Percentiles rank a stretch among this genome's conserved stretches.
Evolutionary conservation across 2,329 filamentous ascomycete species (phyloP).

Genomic region (Penicillium occitanis): DNA sequence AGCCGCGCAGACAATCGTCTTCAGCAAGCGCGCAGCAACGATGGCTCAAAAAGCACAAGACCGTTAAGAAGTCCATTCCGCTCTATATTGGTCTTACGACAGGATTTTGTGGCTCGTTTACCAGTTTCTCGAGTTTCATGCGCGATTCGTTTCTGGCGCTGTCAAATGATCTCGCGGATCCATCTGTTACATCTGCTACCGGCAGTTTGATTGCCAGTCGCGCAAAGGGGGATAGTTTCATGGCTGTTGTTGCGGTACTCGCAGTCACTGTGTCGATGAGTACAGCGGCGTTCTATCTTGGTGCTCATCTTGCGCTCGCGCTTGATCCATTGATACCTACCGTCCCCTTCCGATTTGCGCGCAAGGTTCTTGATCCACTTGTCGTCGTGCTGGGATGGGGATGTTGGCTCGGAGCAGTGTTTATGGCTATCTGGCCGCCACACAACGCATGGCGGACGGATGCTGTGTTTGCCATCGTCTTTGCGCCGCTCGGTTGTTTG

Average conservation of each 20-base stretch:
- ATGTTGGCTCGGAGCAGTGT: slow-evolving; percentile 73
- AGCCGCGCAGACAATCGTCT: slow-evolving; percentile 5
- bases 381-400: slow-evolving; percentile 63
- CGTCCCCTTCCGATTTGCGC: slow-evolving; percentile 17
- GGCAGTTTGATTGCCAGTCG: slow-evolving; percentile 38
- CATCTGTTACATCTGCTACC: slow-evolving; percentile 43
- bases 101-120: slow-evolving; percentile 86
- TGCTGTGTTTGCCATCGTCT: slow-evolving; percentile 73
- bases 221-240: slow-evolving; percentile 75
- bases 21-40: slow-evolving; percentile 38
- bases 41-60: slow-evolving; percentile 54
- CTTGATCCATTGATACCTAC: slow-evolving; percentile 58
- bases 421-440: slow-evolving; percentile 72
- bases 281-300: slow-evolving; percentile 66
- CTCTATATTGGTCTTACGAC: slow-evolving; percentile 84
- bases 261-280: slow-evolving; percentile 70
- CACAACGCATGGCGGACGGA: slow-evolving; percentile 70
- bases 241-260: slow-evolving; percentile 75
- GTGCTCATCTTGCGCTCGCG: slow-evolving; percentile 70
- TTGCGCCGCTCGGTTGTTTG: slow-evolving; percentile 78
- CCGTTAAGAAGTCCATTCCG: slow-evolving; percentile 80
- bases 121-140: slow-evolving; percentile 84
- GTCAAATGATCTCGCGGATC: slow-evolving; percentile 67
- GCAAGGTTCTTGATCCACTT: slow-evolving; percentile 43
- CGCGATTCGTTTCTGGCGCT: slow-evolving; percentile 76